Conservation (phyloP, 495 filamentous ascomycete genomes). For the Hypoxylon perforatum region DNA sequence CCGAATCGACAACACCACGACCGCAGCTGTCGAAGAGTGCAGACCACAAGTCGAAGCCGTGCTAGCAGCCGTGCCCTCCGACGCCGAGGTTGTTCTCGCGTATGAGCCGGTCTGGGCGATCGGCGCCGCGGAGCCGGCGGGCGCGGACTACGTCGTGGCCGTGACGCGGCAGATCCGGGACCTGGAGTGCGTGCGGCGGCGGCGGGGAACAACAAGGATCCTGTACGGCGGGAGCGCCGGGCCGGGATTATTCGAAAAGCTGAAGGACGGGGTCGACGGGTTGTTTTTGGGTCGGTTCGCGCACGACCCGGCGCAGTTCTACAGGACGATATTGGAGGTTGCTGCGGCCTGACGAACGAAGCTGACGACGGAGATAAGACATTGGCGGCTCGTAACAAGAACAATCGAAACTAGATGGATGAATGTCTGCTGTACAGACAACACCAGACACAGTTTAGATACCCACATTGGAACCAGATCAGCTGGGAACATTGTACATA, state of each 20-base stretch:
- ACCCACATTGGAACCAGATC: too few relatives aligned
- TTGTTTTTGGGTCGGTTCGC: conserved; percentile 86
- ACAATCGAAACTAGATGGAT: too few relatives aligned
- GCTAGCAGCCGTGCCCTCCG: conserved; percentile 64
- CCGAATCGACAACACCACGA: conserved; percentile 61
- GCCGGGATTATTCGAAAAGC: conserved; percentile 73
- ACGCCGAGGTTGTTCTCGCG: conserved; percentile 78
- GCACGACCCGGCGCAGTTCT: conserved; percentile 75
- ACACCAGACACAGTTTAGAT: too few relatives aligned
- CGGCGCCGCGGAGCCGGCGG: conserved; percentile 76
- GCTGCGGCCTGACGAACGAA: conserved; percentile 47
- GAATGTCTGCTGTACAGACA: too few relatives aligned
- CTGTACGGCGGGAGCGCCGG: conserved; percentile 86
- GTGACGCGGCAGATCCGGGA: conserved; percentile 72
- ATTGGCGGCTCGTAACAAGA: too few relatives aligned
- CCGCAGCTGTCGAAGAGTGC: conserved; percentile 75
- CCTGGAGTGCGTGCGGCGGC: conserved; percentile 52
- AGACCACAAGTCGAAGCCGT: conserved; percentile 70
- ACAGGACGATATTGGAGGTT: conserved; percentile 76
- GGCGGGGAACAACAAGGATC: conserved; percentile 67
- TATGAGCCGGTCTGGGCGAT: conserved; percentile 95
- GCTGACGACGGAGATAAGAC: background rate
- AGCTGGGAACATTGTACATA: too few relatives aligned
- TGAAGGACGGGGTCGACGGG: conserved; percentile 79
- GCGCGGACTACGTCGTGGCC: conserved; percentile 73